Percentiles rank a stretch among this genome's conserved stretches.
Evolutionary conservation across 345 rosid species (phyloP).

Genomic region (Corchorus olitorius): DNA sequence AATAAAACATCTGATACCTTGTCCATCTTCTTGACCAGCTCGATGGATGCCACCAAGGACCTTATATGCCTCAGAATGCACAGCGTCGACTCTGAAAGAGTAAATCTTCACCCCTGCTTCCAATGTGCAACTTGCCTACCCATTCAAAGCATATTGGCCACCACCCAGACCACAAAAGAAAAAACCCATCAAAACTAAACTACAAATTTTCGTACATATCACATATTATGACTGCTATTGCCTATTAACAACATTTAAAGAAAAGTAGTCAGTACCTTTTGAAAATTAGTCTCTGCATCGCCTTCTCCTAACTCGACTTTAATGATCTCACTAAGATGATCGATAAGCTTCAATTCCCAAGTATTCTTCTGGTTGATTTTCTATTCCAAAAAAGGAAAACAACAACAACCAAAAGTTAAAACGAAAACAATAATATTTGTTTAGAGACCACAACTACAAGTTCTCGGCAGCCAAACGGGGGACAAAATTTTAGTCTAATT

Average conservation of each 20-base stretch:
- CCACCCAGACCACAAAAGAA: too few species aligned
- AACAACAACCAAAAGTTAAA: not conserved
- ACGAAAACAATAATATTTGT: not conserved
- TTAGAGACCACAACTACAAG: not conserved
- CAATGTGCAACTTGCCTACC: constrained; percentile 46
- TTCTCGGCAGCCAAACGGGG: not conserved
- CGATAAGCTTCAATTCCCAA: constrained; percentile 40
- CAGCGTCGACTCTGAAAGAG: constrained; percentile 45
- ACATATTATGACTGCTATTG: not conserved
- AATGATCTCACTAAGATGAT: constrained; percentile 40
- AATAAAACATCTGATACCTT: constrained; percentile 24
- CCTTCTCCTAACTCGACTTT: constrained; percentile 35
- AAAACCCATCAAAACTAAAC: not conserved
- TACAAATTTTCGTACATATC: not conserved
- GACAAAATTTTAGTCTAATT: not conserved
- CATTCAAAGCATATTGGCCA: not conserved
- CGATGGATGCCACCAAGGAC: constrained; percentile 44
- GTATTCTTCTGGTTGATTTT: constrained; percentile 39
- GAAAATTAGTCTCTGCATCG: constrained; percentile 49
- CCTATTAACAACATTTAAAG: not conserved
- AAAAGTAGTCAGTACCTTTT: constrained; percentile 32
- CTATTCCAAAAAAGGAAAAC: constrained; percentile 7
- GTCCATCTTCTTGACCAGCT: constrained; percentile 39
- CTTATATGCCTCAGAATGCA: constrained; percentile 45
- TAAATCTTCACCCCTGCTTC: constrained; percentile 54